These are phyloP conservation scores for Linanthus parryae DNA, from an alignment of 148 eudicot species.

Conservation along the genomic window DNA sequence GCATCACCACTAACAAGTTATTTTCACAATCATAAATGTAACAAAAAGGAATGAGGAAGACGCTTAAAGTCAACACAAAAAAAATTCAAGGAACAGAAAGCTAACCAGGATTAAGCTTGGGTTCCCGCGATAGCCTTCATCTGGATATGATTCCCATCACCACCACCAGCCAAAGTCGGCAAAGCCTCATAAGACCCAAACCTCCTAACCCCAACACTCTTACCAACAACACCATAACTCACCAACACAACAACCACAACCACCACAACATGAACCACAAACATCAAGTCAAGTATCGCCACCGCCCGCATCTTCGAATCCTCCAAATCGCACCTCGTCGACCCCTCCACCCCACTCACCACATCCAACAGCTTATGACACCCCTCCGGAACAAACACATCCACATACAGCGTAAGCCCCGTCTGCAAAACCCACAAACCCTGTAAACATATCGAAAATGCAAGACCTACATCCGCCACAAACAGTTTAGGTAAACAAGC, in stretches of 20 bases:
- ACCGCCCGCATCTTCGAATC: constrained; percentile 67
- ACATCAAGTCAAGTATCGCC: constrained; percentile 67
- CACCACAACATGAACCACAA: constrained; percentile 53
- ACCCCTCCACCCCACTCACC: constrained; percentile 67
- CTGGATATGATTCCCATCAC: constrained; percentile 59
- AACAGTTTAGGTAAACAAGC: constrained; percentile 59
- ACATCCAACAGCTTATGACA: constrained; percentile 81
- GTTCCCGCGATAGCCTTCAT: constrained; percentile 78
- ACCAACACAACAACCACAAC: constrained; percentile 48
- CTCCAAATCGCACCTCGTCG: constrained; percentile 80
- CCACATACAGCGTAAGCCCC: constrained; percentile 64
- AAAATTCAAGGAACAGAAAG: too few relatives aligned
- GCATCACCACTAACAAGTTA: too few relatives aligned
- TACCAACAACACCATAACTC: constrained; percentile 42
- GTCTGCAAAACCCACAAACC: constrained; percentile 81
- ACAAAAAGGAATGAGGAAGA: too few relatives aligned
- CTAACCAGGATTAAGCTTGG: constrained; percentile 78
- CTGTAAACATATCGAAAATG: constrained; percentile 48
- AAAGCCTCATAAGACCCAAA: constrained; percentile 71
- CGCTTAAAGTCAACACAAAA: too few relatives aligned
- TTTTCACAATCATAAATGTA: too few relatives aligned
- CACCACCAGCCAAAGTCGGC: constrained; percentile 32
- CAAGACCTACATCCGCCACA: constrained; percentile 48
- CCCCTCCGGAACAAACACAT: constrained; percentile 81
- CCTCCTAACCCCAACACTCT: constrained; percentile 40